Base-by-base conservation (phyloP, 345 rosid species). In the Populus simonii region DNA sequence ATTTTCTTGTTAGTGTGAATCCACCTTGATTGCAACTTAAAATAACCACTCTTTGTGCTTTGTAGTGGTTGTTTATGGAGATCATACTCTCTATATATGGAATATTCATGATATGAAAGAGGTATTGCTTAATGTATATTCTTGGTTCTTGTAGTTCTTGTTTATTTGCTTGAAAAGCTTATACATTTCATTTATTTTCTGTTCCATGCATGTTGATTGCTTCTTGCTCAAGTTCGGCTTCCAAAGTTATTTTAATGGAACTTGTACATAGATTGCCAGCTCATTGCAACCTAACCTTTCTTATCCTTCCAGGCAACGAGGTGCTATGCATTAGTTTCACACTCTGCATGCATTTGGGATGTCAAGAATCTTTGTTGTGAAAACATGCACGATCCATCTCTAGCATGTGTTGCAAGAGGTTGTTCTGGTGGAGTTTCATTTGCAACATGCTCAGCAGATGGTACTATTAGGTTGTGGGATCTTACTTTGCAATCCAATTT, bases 361-460 rank as follows among this genome's bases (percentile, higher is more conserved):
- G 81, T 92, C 76, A 89, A 89, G 85, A 93, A 89, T 84, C 92
- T 93, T 77, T 88, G 89, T 74, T 92, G 96, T 78, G 96, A 89
- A 85, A 92, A 89, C 70, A 71, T 88, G 89, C 98, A 92, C 31
- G 87, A 89, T 85, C 88, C 94, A 74, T 83, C 90, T 76, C 78
- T 85, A 81, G 91, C 88, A 66, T 93, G 98, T 83, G 86, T 82
- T 69, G 91, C 92, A 72, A 92, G 91, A 79, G 98, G 98, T 59
- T 93, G 97, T 86, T 78, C 87, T 68, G 93, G 92, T 79, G 94
- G 93, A 76, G 86, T 90, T 80, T 90, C 97, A 43, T 93, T 93
- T 82, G 89, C 97, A 43, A 93, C 94, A 74, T 93, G 97, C 85
- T 92, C 97, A 53, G 88, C 92, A 76, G 98, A 93, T 83, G 97